Base-by-base conservation (phyloP, 2,329 filamentous ascomycete genomes). In the Rasamsonia emersonii region DNA sequence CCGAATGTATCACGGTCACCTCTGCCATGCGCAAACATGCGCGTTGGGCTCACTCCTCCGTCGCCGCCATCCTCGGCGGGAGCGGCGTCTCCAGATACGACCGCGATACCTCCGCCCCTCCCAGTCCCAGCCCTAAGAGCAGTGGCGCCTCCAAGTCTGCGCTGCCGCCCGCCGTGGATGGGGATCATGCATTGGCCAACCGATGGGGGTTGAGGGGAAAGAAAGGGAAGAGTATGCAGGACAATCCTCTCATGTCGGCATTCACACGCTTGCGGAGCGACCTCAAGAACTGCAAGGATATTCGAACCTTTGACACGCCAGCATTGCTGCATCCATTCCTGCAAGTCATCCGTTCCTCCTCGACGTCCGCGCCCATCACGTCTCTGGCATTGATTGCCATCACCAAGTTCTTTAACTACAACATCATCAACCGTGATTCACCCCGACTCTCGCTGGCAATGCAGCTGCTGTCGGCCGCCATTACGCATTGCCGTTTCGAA, bases 1-100 rank as follows among this genome's bases (percentile, higher is more conserved):
- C 89, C 61, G 91, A 98, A 78, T 98, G 91, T 61, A 96, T 96
- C 55, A 89, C 88, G 27, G 89, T 98, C 64, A 96, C 91, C 9
- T 95, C 89, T 41, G 86, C 88, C 39, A 95, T 98, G 74, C 88
- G 93, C 53, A 98, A 98, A 65, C 82, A 95, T 73, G 83, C 86
- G 43, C 82, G 91, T 44, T 96, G 89, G 71, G 86, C 86, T 28
- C 88, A 96, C 58, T 94, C 88, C 9, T 95, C 88, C 4, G 91
- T 98, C 26, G 86, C 91, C 21, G 89, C 89, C 32, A 98, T 98
- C 39, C 71, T 98, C 18, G 91, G 91, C 30, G 86, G 86, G 43
- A 70, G 68, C 40, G 56, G 54, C 30, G 55, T 53, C 20, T 66
- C 70, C 33, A 65, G 68, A 33, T 54, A 64, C 48, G 58, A 67